Evolutionary conservation across 495 filamentous ascomycete genomes (phyloP).

Genomic region (Penicillium antarcticum): DNA sequence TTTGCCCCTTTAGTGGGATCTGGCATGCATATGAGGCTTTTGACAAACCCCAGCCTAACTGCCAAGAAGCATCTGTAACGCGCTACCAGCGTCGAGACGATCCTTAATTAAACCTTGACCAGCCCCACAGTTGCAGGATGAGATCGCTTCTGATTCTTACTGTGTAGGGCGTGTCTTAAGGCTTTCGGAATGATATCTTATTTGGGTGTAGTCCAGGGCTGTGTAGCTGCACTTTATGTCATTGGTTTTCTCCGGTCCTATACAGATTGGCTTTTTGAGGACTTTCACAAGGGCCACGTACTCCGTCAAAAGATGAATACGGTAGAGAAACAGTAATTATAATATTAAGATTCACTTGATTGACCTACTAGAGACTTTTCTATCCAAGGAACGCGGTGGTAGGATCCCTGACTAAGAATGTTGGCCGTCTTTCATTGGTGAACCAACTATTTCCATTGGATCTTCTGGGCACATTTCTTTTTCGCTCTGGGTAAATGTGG

Average conservation of each 20-base stretch:
- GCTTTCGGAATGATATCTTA: conserved; percentile 13
- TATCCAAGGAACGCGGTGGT: conserved; percentile 16
- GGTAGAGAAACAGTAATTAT: not conserved
- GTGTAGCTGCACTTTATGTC: conserved; percentile 4
- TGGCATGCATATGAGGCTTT: conserved; percentile 10
- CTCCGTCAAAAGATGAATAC: not conserved
- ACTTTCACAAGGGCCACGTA: conserved; percentile 1
- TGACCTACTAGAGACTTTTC: conserved; percentile 7
- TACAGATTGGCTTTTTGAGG: not conserved
- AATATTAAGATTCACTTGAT: conserved; percentile 19
- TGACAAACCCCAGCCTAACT: conserved; percentile 24
- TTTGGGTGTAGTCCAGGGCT: conserved; percentile 16
- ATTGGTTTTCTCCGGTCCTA: conserved; percentile 6
- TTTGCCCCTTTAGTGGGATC: not conserved
- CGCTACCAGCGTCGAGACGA: conserved; percentile 35
- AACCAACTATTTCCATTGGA: not conserved
- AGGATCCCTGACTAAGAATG: conserved; percentile 9
- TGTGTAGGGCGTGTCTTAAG: not conserved
- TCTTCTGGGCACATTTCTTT: not conserved
- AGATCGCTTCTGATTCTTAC: conserved; percentile 13
- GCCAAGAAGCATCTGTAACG: conserved; percentile 34
- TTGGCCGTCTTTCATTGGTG: conserved; percentile 12
- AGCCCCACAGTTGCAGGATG: conserved; percentile 31
- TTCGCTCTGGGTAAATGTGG: not conserved
- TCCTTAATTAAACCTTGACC: conserved; percentile 48